These are phyloP conservation scores for Phaeotremella skinneri DNA, from an alignment of 768 basidiomycete genomes.

Conservation along the genomic window DNA sequence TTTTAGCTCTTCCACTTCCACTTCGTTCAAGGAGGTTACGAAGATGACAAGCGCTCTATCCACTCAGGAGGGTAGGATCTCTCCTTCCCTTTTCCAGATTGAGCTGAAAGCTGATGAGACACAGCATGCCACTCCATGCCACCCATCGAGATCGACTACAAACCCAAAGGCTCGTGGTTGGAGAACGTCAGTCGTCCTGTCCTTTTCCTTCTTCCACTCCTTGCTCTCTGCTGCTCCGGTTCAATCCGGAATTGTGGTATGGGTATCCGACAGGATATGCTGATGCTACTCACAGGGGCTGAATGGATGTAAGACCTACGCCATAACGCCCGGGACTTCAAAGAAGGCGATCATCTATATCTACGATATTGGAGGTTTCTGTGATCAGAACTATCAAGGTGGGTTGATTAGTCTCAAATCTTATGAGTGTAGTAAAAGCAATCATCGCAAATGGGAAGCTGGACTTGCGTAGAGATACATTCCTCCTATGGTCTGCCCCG, in stretches of 20 bases:
- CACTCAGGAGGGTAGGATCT: not conserved
- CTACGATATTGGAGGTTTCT: conserved; percentile 46
- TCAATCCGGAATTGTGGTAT: too few relatives aligned
- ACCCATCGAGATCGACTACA: conserved; percentile 41
- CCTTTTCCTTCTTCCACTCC: too few relatives aligned
- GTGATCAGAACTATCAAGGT: conserved; percentile 47
- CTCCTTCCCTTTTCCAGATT: not conserved
- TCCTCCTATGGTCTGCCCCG: not conserved
- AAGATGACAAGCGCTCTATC: not conserved
- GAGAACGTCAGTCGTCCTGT: not conserved
- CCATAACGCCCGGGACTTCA: conserved; percentile 30
- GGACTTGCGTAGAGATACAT: not conserved
- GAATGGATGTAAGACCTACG: conserved; percentile 44
- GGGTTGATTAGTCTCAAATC: conserved; percentile 10
- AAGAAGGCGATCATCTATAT: conserved; percentile 40
- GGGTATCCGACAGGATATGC: conserved; percentile 4
- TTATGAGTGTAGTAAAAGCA: not conserved
- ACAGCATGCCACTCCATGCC: conserved; percentile 42
- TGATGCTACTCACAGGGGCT: conserved; percentile 7
- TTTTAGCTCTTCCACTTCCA: too few relatives aligned
- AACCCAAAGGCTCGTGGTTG: conserved; percentile 31
- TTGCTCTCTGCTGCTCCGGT: too few relatives aligned
- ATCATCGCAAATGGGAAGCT: not conserved
- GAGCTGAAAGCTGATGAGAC: not conserved
- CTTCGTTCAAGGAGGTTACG: too few relatives aligned